A percentile compares a stretch with the other conserved stretches of the same genome.
phyloP scores from a whole-genome alignment of 169 alveolate species.

The Plasmodium adleri region DNA sequence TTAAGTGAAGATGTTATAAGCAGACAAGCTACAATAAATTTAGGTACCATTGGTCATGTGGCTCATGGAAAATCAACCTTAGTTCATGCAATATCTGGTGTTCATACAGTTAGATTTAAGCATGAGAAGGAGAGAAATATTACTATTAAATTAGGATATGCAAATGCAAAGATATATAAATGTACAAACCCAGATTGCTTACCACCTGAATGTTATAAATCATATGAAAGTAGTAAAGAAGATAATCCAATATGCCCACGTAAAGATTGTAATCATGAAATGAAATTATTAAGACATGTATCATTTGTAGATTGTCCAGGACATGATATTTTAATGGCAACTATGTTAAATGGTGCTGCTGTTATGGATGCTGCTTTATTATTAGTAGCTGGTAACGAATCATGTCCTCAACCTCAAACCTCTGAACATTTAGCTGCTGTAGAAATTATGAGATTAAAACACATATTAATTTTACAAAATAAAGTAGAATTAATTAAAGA shows the following conservation, averaged over 20 bases:
- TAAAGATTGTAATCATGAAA: slow-evolving; percentile 89
- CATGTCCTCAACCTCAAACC: slow-evolving; percentile 99
- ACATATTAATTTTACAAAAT: slow-evolving; percentile 97
- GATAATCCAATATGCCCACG: slow-evolving; percentile 95
- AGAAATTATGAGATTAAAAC: slow-evolving; percentile 98
- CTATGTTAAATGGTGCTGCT: slow-evolving; percentile 99
- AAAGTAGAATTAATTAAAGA: slow-evolving; percentile 98
- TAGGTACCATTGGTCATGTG: slow-evolving; percentile 99
- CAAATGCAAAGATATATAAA: slow-evolving; percentile 99
- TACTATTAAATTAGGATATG: slow-evolving; percentile 99
- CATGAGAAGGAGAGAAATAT: slow-evolving; percentile 97
- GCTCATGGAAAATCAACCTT: slow-evolving; percentile 99
- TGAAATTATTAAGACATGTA: slow-evolving; percentile 93
- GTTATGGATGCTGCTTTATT: slow-evolving; percentile 99
- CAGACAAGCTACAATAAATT: slow-evolving; percentile 98
- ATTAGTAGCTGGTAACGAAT: slow-evolving; percentile 96
- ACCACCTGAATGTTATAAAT: slow-evolving; percentile 95
- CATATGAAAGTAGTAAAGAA: slow-evolving; percentile 93
- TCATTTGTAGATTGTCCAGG: slow-evolving; percentile 99
- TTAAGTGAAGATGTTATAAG: slow-evolving; percentile 98
- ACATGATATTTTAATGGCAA: slow-evolving; percentile 99
- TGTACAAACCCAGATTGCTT: slow-evolving; percentile 97
- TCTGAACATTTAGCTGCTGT: slow-evolving; percentile 99
- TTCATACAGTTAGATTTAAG: slow-evolving; percentile 96
- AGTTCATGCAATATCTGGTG: slow-evolving; percentile 98